These are phyloP conservation scores for Pythium volutum DNA, from an alignment of 352 stramenopile species.

Conservation along the genomic window DNA sequence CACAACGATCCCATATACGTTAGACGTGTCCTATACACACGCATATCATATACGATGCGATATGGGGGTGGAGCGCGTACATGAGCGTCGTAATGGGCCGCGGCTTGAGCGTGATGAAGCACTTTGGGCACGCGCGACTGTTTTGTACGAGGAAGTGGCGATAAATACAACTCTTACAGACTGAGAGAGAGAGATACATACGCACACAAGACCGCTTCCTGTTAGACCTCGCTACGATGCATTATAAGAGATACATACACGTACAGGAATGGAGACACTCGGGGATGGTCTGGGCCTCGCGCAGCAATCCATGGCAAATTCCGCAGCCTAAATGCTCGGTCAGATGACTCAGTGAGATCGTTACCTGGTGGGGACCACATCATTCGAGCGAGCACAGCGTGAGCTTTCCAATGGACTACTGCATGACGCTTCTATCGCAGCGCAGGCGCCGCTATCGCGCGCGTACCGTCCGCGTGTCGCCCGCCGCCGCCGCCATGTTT, in stretches of 20 bases:
- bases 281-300: conserved; percentile 76
- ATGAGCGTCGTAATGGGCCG: conserved; percentile 63
- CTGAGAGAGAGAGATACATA: conserved; percentile 22
- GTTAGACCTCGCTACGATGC: not conserved
- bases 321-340: conserved; percentile 64
- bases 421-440: not conserved
- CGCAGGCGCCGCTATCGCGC: not conserved
- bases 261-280: conserved; percentile 83
- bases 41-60: not conserved
- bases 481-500: conserved; percentile 19
- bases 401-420: not conserved
- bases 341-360: conserved; percentile 45
- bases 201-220: not conserved
- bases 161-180: conserved; percentile 88
- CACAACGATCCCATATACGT: too few relatives aligned
- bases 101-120: conserved; percentile 47
- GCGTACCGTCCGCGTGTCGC: conserved; percentile 31
- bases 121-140: conserved; percentile 57
- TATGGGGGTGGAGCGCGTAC: conserved; percentile 23
- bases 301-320: conserved; percentile 63
- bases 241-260: conserved; percentile 1
- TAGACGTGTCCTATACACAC: too few relatives aligned
- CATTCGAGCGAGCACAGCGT: conserved; percentile 1
- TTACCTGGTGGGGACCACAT: conserved; percentile 35
- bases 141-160: conserved; percentile 67